Percentiles rank a stretch among this genome's conserved stretches.
These are phyloP conservation scores for Polysphondylium violaceum DNA, from an alignment of 78 protist genomes.

Conservation along the genomic window DNA sequence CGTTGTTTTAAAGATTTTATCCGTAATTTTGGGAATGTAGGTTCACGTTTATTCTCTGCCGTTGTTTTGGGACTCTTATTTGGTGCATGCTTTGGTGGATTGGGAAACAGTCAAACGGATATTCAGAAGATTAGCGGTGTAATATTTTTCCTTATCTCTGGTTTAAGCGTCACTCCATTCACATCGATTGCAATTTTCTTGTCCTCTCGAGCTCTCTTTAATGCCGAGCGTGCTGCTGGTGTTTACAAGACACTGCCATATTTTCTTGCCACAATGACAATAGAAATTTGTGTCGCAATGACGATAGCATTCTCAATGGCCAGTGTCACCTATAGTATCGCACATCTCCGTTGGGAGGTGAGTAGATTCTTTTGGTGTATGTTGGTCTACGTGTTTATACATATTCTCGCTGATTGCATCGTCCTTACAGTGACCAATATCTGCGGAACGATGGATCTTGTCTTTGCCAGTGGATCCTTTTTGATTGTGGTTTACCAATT, in stretches of 20 bases:
- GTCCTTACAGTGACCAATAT: constrained; percentile 10
- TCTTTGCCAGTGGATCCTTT: constrained; percentile 41
- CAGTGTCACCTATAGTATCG: not conserved
- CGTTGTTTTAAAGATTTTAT: not conserved
- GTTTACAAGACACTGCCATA: constrained; percentile 21
- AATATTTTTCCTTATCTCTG: not conserved
- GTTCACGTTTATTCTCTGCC: not conserved
- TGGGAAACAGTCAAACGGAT: constrained; percentile 2
- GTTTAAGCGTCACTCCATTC: constrained; percentile 6
- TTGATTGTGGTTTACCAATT: constrained; percentile 13
- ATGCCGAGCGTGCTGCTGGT: constrained; percentile 34
- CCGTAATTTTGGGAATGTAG: not conserved
- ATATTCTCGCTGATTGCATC: constrained; percentile 6
- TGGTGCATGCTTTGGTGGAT: constrained; percentile 40
- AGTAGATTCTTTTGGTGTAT: constrained; percentile 1
- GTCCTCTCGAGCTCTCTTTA: not conserved
- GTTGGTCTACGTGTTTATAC: not conserved
- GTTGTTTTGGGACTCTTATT: constrained; percentile 13
- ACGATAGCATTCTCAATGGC: not conserved
- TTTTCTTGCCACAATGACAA: not conserved
- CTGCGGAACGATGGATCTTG: constrained; percentile 32
- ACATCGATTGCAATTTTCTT: constrained; percentile 19
- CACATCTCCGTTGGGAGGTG: not conserved
- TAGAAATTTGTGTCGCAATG: not conserved
- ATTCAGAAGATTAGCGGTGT: not conserved